A percentile compares a stretch with the other conserved stretches of the same genome.
Conservation (phyloP, 768 basidiomycete species). For the Rhizopogon vinicolor region DNA sequence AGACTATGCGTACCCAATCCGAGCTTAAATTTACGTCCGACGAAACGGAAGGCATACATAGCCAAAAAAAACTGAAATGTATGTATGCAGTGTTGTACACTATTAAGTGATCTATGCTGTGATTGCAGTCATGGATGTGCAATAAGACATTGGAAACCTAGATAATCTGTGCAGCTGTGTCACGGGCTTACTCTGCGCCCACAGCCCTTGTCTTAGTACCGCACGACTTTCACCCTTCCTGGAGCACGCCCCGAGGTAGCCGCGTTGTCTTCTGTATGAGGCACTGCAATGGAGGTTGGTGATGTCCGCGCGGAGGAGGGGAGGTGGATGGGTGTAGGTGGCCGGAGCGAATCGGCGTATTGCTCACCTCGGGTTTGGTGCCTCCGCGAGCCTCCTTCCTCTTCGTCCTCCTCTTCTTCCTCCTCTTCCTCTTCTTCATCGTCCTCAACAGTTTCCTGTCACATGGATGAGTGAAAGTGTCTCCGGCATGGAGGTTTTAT, state of each 20-base stretch:
- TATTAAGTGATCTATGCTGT: constrained; percentile 2
- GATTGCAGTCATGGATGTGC: constrained; percentile 2
- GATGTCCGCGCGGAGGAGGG: constrained; percentile 45
- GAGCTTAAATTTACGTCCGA: too few species aligned
- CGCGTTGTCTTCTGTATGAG: constrained; percentile 37
- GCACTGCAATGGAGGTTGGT: constrained; percentile 44
- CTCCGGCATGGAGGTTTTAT: background rate
- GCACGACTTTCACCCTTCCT: constrained; percentile 48
- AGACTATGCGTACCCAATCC: too few species aligned
- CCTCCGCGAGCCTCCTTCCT: constrained; percentile 20
- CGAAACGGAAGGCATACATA: background rate
- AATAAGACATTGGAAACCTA: constrained; percentile 20
- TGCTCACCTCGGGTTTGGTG: constrained; percentile 32
- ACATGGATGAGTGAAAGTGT: constrained; percentile 9
- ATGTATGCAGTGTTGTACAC: constrained; percentile 3
- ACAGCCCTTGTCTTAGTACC: constrained; percentile 21
- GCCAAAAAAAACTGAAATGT: background rate
- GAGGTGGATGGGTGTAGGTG: constrained; percentile 36
- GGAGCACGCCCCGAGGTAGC: constrained; percentile 19
- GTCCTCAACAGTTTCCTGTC: constrained; percentile 45
- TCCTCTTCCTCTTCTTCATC: constrained; percentile 58
- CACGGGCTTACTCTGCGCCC: background rate
- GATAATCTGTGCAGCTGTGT: constrained; percentile 9
- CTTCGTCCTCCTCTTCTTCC: constrained; percentile 39
- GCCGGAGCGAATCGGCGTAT: constrained; percentile 30